phyloP scores from a whole-genome alignment of 2,329 filamentous ascomycete genomes.

The Pestalotiopsis sp. region DNA sequence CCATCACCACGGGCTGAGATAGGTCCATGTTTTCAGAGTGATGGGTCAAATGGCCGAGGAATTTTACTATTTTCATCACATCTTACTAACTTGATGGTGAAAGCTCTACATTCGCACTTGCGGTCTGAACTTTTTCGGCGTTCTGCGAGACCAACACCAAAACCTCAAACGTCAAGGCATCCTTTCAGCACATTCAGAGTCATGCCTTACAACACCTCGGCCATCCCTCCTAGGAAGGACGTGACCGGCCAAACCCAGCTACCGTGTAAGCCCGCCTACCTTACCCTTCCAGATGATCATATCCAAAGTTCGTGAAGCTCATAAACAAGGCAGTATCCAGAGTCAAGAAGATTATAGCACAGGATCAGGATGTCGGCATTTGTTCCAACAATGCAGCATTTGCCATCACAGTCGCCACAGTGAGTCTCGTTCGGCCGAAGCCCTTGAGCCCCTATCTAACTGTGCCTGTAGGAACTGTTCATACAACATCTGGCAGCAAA shows the following conservation, averaged over 20 bases:
- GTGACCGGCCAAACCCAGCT: slow-evolving; percentile 83
- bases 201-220: slow-evolving; percentile 91
- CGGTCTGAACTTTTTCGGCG: neutral
- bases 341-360: slow-evolving; percentile 92
- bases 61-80: neutral
- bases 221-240: slow-evolving; percentile 79
- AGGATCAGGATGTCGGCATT: slow-evolving; percentile 82
- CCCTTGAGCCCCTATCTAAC: neutral
- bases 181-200: neutral
- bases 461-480: slow-evolving; percentile 76
- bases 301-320: neutral
- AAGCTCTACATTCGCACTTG: neutral
- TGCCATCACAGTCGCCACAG: slow-evolving; percentile 87
- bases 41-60: neutral
- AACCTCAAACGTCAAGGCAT: neutral
- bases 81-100: neutral
- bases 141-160: neutral
- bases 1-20: neutral
- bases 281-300: too few species aligned
- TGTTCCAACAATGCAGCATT: slow-evolving; percentile 96
- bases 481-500: slow-evolving; percentile 88
- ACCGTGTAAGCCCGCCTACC: slow-evolving; percentile 64
- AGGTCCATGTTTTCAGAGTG: neutral
- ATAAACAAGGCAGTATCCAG: slow-evolving; percentile 69
- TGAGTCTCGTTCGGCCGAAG: slow-evolving; percentile 39